These are phyloP conservation scores for Rhododendron kiyosumense DNA, from an alignment of 148 eudicot genomes.

Conservation along the genomic window DNA sequence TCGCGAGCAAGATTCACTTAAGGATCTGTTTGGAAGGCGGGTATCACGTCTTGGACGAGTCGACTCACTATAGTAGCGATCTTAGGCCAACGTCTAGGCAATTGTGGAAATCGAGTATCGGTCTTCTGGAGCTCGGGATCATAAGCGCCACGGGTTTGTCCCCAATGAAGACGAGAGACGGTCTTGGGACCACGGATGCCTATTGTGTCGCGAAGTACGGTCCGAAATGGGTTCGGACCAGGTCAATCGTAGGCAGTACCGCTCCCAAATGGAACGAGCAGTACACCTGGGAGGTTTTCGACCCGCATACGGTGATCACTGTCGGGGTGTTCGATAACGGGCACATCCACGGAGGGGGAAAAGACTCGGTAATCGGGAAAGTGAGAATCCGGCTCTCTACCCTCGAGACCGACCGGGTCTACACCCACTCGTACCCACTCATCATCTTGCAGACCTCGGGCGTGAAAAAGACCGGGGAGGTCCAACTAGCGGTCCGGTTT, in stretches of 20 bases:
- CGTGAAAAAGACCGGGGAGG: slow-evolving; percentile 74
- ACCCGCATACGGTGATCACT: slow-evolving; percentile 73
- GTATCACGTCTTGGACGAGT: slow-evolving; percentile 74
- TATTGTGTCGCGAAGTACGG: slow-evolving; percentile 80
- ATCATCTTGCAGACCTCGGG: slow-evolving; percentile 58
- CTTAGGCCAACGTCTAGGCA: slow-evolving; percentile 58
- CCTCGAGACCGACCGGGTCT: slow-evolving; percentile 68
- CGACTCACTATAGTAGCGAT: slow-evolving; percentile 67
- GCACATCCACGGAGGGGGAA: slow-evolving; percentile 48
- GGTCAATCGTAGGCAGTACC: slow-evolving; percentile 59
- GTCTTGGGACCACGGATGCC: slow-evolving; percentile 62
- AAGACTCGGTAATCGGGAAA: slow-evolving; percentile 61
- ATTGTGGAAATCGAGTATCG: slow-evolving; percentile 64
- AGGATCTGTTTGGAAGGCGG: slow-evolving; percentile 76
- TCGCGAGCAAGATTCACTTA: slow-evolving; percentile 60
- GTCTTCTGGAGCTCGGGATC: slow-evolving; percentile 62
- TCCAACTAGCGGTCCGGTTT: slow-evolving; percentile 72
- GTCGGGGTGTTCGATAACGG: slow-evolving; percentile 68
- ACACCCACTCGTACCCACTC: slow-evolving; percentile 73
- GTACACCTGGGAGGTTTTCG: slow-evolving; percentile 80
- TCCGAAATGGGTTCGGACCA: slow-evolving; percentile 66
- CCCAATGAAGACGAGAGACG: slow-evolving; percentile 62
- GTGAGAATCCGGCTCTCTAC: slow-evolving; percentile 74
- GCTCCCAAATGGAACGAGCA: slow-evolving; percentile 81
- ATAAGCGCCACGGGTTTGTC: slow-evolving; percentile 57